Evolutionary conservation across 169 alveolate species (phyloP), one percentile per base, ranked within the genome.

Genomic region (Plasmodium vivax): DNA sequence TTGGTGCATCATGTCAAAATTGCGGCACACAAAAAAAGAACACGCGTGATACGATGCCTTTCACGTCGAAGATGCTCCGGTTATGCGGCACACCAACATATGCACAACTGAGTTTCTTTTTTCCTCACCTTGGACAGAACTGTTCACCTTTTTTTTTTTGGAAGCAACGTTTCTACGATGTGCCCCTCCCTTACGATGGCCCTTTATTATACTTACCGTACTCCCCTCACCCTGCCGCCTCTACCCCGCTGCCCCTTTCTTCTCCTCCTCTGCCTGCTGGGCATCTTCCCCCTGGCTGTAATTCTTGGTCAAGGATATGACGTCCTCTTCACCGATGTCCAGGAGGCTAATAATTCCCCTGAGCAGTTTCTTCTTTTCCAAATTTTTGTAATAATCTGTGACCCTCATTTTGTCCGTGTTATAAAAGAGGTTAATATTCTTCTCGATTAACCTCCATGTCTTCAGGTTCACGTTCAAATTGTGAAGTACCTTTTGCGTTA

Each of bases 391-490:
- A 68, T 88, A 88, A 88, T 88, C 94, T 14, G 94, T 88, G 12
- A 58, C 94, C 58, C 83, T 88, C 94, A 88, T 88, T 80, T 88
- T 88, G 12, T 88, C 94, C n/a, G 94, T 88, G n/a, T 88, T 88
- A 54, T 88, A 88, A 74, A 88, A 88, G 71, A 88, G 83, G 51
- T 88, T 88, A 30, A 88, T 88, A 88, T 88, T 88, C 80, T 88
- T 88, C 45, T 88, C 94, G 47, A 88, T 27, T 62, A 88, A 45
- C 80, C 83, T 88, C 94, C 94, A 88, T 19, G 94, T 80, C 72
- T 73, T 80, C 68, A 88, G 82, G 82, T 88, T 88, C 34, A 88
- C 38, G 68, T 88, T 88, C 58, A 88, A 81, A 62, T 88, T 88
- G 36, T 88, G 94, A 41, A 88, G 72, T 10, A 88, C 94, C 51